Evolutionary conservation across 768 basidiomycete genomes (phyloP).

Genomic region (Clitopilus passeckerianus): DNA sequence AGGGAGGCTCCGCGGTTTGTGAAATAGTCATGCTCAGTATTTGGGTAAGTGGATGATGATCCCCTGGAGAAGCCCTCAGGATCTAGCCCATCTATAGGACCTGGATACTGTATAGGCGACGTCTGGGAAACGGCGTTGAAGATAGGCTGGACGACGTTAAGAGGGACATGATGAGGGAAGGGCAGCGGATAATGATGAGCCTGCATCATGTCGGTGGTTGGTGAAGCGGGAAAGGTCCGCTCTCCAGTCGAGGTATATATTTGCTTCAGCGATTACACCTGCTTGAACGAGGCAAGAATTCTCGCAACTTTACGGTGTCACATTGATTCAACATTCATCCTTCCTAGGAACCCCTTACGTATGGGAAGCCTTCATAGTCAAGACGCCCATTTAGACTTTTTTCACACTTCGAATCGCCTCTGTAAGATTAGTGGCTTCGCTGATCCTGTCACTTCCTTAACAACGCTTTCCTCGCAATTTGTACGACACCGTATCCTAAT

Average conservation of each 20-base stretch:
- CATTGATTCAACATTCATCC: background rate
- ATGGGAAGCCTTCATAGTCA: background rate
- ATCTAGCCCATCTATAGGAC: slow-evolving; percentile 27
- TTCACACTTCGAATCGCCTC: background rate
- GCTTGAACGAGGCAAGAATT: slow-evolving; percentile 38
- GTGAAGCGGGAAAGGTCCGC: slow-evolving; percentile 28
- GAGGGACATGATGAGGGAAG: slow-evolving; percentile 19
- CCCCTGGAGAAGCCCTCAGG: slow-evolving; percentile 43
- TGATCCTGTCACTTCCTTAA: background rate
- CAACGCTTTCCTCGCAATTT: background rate
- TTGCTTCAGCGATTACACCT: slow-evolving; percentile 36
- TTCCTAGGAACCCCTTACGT: background rate
- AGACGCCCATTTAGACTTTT: slow-evolving; percentile 1
- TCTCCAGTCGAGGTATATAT: slow-evolving; percentile 39
- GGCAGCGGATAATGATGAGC: slow-evolving; percentile 25
- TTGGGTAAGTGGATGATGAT: slow-evolving; percentile 42
- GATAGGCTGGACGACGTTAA: slow-evolving; percentile 17
- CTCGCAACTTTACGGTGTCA: slow-evolving; percentile 24
- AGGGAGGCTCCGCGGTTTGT: slow-evolving; percentile 33
- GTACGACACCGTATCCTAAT: background rate
- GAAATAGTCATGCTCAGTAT: slow-evolving; percentile 38
- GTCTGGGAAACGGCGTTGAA: slow-evolving; percentile 16
- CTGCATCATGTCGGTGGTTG: slow-evolving; percentile 29
- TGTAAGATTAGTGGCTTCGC: background rate
- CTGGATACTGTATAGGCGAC: slow-evolving; percentile 15